phyloP scores from a whole-genome alignment of 139 green algal genomes.

The Gonium pectorale region DNA sequence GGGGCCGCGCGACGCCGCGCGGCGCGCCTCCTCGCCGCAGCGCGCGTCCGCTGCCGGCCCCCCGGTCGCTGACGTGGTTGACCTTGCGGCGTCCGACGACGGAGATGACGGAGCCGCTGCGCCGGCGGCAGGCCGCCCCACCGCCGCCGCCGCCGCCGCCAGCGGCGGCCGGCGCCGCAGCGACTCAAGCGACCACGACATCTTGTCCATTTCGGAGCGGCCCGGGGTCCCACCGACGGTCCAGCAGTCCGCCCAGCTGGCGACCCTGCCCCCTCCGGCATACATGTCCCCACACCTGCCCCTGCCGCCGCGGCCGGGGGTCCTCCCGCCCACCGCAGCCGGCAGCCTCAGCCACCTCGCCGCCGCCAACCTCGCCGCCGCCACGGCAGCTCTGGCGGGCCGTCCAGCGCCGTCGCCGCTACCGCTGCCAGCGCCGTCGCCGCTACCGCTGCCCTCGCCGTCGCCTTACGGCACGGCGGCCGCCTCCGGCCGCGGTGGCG shows the following conservation, averaged over 20 bases:
- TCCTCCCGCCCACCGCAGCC: not conserved
- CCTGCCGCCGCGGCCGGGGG: too few species aligned
- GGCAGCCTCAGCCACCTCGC: not conserved
- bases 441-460: not conserved
- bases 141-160: too few species aligned
- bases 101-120: not conserved
- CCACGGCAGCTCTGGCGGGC: not conserved
- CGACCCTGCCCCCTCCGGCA: not conserved
- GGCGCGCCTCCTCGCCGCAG: too few species aligned
- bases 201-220: not conserved
- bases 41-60: not conserved
- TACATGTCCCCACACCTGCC: not conserved
- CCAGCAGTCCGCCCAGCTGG: not conserved
- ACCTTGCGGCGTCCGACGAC: not conserved
- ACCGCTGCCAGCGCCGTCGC: not conserved
- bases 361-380: conserved; percentile 13
- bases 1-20: too few species aligned
- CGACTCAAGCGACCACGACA: not conserved
- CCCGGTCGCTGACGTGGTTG: not conserved
- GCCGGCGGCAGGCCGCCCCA: not conserved
- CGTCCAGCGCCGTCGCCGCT: not conserved
- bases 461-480: not conserved
- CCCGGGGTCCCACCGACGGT: not conserved
- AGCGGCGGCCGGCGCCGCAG: not conserved
- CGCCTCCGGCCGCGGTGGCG: not conserved